A percentile compares a stretch with the other conserved stretches of the same genome.
These are phyloP conservation scores for Turritis glabra DNA, from an alignment of 345 rosid species.

Conservation along the genomic window DNA sequence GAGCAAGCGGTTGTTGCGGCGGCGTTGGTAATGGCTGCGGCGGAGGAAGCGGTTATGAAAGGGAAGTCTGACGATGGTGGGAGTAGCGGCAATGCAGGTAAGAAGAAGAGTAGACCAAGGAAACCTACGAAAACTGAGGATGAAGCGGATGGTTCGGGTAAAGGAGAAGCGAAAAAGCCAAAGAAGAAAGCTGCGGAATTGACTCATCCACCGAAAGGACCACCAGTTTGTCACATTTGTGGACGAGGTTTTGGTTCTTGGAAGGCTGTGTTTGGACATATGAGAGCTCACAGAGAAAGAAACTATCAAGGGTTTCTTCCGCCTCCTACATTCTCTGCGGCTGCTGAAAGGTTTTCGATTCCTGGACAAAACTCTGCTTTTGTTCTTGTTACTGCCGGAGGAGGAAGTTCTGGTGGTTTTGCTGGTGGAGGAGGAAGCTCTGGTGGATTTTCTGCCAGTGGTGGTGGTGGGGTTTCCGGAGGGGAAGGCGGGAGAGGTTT, in stretches of 20 bases:
- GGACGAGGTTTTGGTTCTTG: slow-evolving; percentile 24
- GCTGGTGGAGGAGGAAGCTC: not conserved
- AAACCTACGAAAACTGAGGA: not conserved
- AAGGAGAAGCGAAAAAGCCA: not conserved
- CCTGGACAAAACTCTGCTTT: slow-evolving; percentile 13
- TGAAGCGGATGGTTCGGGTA: not conserved
- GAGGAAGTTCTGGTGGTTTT: not conserved
- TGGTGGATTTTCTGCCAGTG: not conserved
- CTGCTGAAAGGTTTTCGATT: not conserved
- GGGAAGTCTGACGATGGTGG: not conserved
- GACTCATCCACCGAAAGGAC: slow-evolving; percentile 15
- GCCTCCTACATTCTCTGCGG: slow-evolving; percentile 39
- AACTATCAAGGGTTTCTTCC: slow-evolving; percentile 21
- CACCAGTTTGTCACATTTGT: slow-evolving; percentile 38
- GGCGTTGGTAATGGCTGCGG: slow-evolving; percentile 9
- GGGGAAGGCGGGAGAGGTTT: not conserved
- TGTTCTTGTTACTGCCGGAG: not conserved
- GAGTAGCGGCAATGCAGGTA: not conserved
- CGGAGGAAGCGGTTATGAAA: slow-evolving; percentile 24
- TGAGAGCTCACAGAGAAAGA: slow-evolving; percentile 36
- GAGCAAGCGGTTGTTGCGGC: slow-evolving; percentile 30
- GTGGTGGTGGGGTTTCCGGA: not conserved
- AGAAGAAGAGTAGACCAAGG: not conserved
- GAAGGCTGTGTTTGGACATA: slow-evolving; percentile 47
- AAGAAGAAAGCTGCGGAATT: slow-evolving; percentile 6